phyloP scores from a whole-genome alignment of 176 grass and related monocot genomes.

The Carex parvula region DNA sequence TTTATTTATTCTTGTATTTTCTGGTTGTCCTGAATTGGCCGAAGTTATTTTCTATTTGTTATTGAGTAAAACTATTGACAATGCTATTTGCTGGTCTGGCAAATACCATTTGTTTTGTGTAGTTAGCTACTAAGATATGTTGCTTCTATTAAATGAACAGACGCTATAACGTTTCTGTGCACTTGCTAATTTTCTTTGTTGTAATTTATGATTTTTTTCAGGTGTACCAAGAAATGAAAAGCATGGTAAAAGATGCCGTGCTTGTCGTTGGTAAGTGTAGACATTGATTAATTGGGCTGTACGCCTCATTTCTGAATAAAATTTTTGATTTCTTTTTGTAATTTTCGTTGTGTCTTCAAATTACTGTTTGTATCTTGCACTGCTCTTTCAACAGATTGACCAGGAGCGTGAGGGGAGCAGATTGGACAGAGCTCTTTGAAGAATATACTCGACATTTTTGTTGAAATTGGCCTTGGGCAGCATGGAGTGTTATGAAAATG shows the following conservation, averaged over 20 bases:
- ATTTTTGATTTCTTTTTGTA: neutral
- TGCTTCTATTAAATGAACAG: neutral
- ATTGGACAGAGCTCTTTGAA: slow-evolving; percentile 89
- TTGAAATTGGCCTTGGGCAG: slow-evolving; percentile 79
- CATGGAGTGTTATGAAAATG: slow-evolving; percentile 83
- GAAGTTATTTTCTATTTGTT: neutral
- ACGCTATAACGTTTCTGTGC: neutral
- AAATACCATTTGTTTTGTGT: neutral
- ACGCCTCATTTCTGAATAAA: neutral
- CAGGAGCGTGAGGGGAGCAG: slow-evolving; percentile 87
- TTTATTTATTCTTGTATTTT: neutral
- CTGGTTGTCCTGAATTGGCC: neutral
- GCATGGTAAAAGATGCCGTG: slow-evolving; percentile 73
- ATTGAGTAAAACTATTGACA: neutral
- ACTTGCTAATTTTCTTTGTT: neutral
- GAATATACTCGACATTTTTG: slow-evolving; percentile 94
- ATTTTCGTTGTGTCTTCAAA: neutral
- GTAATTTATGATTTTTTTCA: slow-evolving; percentile 23
- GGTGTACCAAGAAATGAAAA: slow-evolving; percentile 92
- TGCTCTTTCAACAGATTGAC: slow-evolving; percentile 63
- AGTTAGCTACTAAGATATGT: neutral
- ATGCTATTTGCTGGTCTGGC: neutral
- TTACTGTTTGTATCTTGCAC: neutral
- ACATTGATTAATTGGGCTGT: slow-evolving; percentile 3
- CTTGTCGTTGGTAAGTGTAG: slow-evolving; percentile 69